phyloP scores from a whole-genome alignment of 2,329 filamentous ascomycete species.

The Aureobasidium musti region DNA sequence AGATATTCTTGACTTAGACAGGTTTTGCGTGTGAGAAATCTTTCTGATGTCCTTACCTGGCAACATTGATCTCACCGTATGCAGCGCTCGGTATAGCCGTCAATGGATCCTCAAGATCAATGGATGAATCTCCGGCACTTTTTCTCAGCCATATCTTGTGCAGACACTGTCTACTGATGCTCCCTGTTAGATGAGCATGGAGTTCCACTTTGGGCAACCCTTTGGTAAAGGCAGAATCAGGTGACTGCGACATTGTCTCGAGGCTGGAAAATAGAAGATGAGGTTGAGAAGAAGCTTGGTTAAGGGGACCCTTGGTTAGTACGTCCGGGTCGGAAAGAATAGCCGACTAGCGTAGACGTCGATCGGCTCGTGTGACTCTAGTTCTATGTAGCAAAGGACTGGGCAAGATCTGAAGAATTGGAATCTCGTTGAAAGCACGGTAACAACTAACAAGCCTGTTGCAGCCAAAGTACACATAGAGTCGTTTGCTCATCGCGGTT shows the following conservation, averaged over 20 bases:
- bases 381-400: neutral
- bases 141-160: constrained; percentile 72
- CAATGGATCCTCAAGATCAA: constrained; percentile 65
- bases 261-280: neutral
- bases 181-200: constrained; percentile 78
- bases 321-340: neutral
- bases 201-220: constrained; percentile 58
- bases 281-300: neutral
- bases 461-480: neutral
- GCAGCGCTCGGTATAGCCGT: constrained; percentile 63
- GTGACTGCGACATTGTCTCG: neutral
- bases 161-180: constrained; percentile 70
- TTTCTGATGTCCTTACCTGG: neutral
- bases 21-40: no score
- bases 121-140: constrained; percentile 52
- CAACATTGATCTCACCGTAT: constrained; percentile 47
- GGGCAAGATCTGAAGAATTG: neutral
- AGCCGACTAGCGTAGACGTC: neutral
- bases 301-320: no score
- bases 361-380: no score
- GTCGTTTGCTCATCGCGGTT: neutral
- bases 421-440: neutral
- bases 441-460: neutral
- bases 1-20: constrained; percentile 27
- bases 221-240: constrained; percentile 37